Percentiles rank a stretch among this genome's conserved stretches.
phyloP scores from a whole-genome alignment of 768 basidiomycete species.

The Pleurotus tuoliensis region DNA sequence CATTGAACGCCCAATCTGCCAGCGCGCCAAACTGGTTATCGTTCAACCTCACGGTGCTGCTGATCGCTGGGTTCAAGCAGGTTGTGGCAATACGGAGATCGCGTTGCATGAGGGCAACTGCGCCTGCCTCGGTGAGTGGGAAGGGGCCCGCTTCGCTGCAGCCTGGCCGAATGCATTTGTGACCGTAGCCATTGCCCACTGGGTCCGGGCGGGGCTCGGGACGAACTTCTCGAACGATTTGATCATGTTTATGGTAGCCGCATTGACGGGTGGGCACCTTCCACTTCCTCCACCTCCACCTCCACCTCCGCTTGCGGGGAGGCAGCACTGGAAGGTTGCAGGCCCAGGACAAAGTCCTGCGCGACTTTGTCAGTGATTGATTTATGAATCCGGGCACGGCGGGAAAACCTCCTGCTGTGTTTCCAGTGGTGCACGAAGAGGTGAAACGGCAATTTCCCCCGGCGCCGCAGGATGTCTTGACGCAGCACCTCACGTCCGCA shows the following conservation, averaged over 20 bases:
- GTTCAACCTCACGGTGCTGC: slow-evolving; percentile 20
- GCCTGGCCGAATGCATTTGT: slow-evolving; percentile 23
- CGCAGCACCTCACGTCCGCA: slow-evolving; percentile 22
- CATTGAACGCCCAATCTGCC: slow-evolving; percentile 26
- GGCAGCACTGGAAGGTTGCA: slow-evolving; percentile 20
- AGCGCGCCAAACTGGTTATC: slow-evolving; percentile 33
- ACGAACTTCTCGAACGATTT: slow-evolving; percentile 30
- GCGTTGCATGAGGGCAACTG: slow-evolving; percentile 21
- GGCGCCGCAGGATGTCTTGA: slow-evolving; percentile 20
- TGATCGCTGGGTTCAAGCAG: slow-evolving; percentile 24
- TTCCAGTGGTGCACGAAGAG: slow-evolving; percentile 19
- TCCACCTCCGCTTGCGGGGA: slow-evolving; percentile 12
- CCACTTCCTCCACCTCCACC: slow-evolving; percentile 3
- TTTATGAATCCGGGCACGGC: neutral
- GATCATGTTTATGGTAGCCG: slow-evolving; percentile 24
- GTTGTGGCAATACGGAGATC: slow-evolving; percentile 22
- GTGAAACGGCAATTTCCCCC: slow-evolving; percentile 23
- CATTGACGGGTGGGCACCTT: slow-evolving; percentile 18
- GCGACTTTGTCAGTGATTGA: neutral
- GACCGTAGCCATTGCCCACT: slow-evolving; percentile 30
- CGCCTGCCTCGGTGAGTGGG: slow-evolving; percentile 25
- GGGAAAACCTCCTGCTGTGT: slow-evolving; percentile 13
- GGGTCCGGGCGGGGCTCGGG: slow-evolving; percentile 29
- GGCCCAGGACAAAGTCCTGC: slow-evolving; percentile 25
- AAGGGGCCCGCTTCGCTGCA: slow-evolving; percentile 30